Evolutionary conservation across 345 rosid genomes (phyloP), one percentile per base, ranked within the genome.

Genomic region (Linum lewisii): DNA sequence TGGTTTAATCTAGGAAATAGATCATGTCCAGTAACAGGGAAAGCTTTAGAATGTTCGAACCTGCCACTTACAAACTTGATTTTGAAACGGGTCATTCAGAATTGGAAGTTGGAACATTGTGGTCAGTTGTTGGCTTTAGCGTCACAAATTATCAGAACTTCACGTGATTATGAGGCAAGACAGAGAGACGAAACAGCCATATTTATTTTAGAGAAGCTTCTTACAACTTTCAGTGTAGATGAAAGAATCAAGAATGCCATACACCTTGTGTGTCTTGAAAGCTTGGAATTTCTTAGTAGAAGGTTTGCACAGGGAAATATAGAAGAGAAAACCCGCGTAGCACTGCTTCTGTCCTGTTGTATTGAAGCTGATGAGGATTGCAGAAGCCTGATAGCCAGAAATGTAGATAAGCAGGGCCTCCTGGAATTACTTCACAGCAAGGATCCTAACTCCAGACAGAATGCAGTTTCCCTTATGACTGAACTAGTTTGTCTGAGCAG

Each of bases 21-120:
- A 72, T 73, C 80, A 62, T 85, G 91, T 72, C 87, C 87, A 22
- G 77, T 77, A 22, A 78, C 85, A 16, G 81, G 84, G 62, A 82
- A 70, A 67, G 13, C 53, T 54, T 67, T 85, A 73, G 74, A 66
- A 65, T 73, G 67, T 62, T 57, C 34, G 13, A 49, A 66, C 5
- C 58, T 82, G 52, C 91, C 91, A 2, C 63, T 65, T 22, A 77
- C 81, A 20, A 85, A 82, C 75, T 68, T 69, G 45, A 57, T 85
- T 64, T 57, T 85, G 68, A 80, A 82, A 72, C 82, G 66, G 45
- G 45, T 79, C 29, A 65, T 82, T 32, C 75, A 75, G 49, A 58
- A 66, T 21, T 82, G 85, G 86, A 80, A 71, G 66, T 66, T 70
- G 57, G 69, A 78, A 51, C 62, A 70, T 53, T 64, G 64, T 25